These are phyloP conservation scores for Aphanomyces stellatus DNA, from an alignment of 352 stramenopile genomes.

Conservation along the genomic window DNA sequence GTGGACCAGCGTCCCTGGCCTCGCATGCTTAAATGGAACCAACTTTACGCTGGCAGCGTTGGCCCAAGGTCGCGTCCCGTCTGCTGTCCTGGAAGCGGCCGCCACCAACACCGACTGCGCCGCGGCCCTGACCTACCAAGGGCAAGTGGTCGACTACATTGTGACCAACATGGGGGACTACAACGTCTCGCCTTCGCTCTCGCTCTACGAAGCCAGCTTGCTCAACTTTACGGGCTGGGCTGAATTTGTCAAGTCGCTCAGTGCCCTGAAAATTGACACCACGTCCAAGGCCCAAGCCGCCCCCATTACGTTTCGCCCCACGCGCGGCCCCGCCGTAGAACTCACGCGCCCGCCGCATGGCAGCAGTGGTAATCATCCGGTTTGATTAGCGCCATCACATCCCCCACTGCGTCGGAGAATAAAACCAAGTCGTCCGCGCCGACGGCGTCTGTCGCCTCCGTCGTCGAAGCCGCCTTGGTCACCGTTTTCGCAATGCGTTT, in stretches of 20 bases:
- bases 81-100: not conserved
- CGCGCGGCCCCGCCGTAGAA: no score
- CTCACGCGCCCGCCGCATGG: no score
- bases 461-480: no score
- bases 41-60: not conserved
- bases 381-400: no score
- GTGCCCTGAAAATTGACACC: no score
- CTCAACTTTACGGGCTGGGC: not conserved
- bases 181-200: not conserved
- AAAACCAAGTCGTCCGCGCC: no score
- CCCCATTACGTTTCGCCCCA: no score
- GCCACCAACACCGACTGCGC: not conserved
- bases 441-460: no score
- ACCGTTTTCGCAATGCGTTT: no score
- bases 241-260: not conserved
- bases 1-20: not conserved
- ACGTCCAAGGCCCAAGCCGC: no score
- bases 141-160: not conserved
- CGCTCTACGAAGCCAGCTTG: not conserved
- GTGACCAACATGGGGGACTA: not conserved
- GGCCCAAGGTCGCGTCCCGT: not conserved
- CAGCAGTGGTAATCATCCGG: no score
- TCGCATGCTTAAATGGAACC: not conserved
- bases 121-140: not conserved
- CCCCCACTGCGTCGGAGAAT: no score